A percentile compares a stretch with the other conserved stretches of the same genome.
These are phyloP conservation scores for Sporothrix curviconia DNA, from an alignment of 2,329 filamentous ascomycete genomes.

Conservation along the genomic window DNA sequence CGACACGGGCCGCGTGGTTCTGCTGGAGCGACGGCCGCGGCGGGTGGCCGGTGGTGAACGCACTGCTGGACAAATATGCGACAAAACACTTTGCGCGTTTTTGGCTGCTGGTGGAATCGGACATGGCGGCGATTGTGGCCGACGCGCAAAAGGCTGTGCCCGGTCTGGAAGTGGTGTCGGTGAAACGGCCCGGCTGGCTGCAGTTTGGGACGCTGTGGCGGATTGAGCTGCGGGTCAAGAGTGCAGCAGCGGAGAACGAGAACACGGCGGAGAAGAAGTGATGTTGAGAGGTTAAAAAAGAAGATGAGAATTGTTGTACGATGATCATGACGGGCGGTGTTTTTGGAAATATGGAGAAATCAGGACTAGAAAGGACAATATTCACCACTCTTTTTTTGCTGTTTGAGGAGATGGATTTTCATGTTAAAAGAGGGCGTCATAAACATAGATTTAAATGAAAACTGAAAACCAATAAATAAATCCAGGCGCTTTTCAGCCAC, in stretches of 20 bases:
- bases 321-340: too few species aligned
- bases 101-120: slow-evolving; percentile 66
- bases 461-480: not conserved
- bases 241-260: not conserved
- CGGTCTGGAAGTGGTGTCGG: slow-evolving; percentile 49
- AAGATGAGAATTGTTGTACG: too few species aligned
- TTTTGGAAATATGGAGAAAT: too few species aligned
- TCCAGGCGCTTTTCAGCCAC: not conserved
- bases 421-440: too few species aligned
- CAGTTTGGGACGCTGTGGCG: slow-evolving; percentile 54
- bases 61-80: slow-evolving; percentile 49
- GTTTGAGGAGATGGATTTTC: too few species aligned
- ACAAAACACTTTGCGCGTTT: slow-evolving; percentile 50
- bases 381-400: too few species aligned
- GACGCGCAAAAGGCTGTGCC: slow-evolving; percentile 42
- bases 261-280: too few species aligned
- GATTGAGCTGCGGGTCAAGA: slow-evolving; percentile 47
- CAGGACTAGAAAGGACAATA: too few species aligned
- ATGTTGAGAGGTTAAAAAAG: not conserved
- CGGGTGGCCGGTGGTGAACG: slow-evolving; percentile 48
- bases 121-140: slow-evolving; percentile 49
- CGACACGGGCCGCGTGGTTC: slow-evolving; percentile 50
- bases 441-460: too few species aligned
- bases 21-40: slow-evolving; percentile 59
- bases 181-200: slow-evolving; percentile 44